Base-by-base conservation (phyloP, 1,284 basidiomycete species). In the Leucoagaricus sp. region DNA sequence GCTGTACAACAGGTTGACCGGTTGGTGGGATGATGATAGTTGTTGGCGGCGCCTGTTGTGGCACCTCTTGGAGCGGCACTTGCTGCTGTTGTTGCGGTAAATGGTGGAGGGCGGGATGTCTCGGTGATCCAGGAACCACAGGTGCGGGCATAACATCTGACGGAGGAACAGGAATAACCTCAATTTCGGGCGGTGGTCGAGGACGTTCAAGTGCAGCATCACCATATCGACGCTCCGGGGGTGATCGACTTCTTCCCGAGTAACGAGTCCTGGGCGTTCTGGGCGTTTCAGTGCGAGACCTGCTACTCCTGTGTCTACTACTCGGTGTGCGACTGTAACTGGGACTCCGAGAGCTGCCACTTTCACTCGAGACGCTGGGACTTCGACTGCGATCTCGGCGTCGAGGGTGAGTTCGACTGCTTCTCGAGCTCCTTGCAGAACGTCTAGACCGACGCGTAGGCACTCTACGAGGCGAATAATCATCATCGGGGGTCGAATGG, bases 21-120 rank as follows among this genome's bases (percentile, higher is more conserved):
- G n/a, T n/a, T n/a, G 49, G 60, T 3, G 58, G 58, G 23, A 55
- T 53, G 15, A 63, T 55, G 25, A 61, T 57, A 15, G 53, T 46
- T 26, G 17, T 12, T 29, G 44, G 28, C 12, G n/a, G 44, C 13
- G 28, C 25, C 4, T 46, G 44, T 29, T 45, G 44, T 41, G 51
- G 38, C 42, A 44, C n/a, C n/a, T n/a, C n/a, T n/a, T n/a, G n/a
- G n/a, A n/a, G n/a, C n/a, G n/a, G n/a, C n/a, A n/a, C n/a, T n/a
- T n/a, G n/a, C n/a, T n/a, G 47, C 55, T 49, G 29, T 44, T 55
- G 38, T 42, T 49, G 51, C 23, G 26, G 48, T 41, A 21, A 13
- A 36, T 12, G 41, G 28, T 60, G 60, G 8, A 60, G 34, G 36
- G 57, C 64, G 28, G 58, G 63, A 41, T 63, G 61, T 41, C 60